Evolutionary conservation across 2,329 filamentous ascomycete species (phyloP).

Genomic region (Penicillium sp.): DNA sequence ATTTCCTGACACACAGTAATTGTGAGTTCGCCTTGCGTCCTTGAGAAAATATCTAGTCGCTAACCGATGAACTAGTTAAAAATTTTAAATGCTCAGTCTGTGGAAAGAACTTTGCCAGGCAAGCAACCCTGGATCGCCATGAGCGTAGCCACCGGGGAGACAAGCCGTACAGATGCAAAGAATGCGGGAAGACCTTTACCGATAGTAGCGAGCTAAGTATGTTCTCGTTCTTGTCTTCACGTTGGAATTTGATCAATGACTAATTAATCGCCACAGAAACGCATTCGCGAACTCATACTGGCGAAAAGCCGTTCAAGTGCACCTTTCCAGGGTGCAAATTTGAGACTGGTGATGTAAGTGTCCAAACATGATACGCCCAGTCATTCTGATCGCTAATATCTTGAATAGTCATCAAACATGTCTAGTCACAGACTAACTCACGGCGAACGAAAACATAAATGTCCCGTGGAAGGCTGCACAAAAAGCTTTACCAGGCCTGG

Average conservation of each 20-base stretch:
- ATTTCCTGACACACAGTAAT: conserved; percentile 49
- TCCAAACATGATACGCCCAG: background rate
- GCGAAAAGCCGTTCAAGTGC: conserved; percentile 48
- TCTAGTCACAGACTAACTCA: conserved; percentile 48
- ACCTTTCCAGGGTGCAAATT: conserved; percentile 46
- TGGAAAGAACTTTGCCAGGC: conserved; percentile 45
- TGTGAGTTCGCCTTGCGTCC: conserved; percentile 30
- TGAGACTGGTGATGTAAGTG: conserved; percentile 46
- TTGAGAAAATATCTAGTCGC: background rate
- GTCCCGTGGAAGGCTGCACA: conserved; percentile 39
- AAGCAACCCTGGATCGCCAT: conserved; percentile 47
- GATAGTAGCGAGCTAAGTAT: conserved; percentile 49
- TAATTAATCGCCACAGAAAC: conserved; percentile 41
- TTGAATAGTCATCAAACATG: conserved; percentile 45
- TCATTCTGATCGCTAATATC: conserved; percentile 4
- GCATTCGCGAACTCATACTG: conserved; percentile 45
- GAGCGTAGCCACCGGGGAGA: conserved; percentile 48
- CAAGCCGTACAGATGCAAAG: conserved; percentile 45
- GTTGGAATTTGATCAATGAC: background rate
- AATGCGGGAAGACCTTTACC: conserved; percentile 46
- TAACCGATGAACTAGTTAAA: conserved; percentile 36
- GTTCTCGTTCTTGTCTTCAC: conserved; percentile 6
- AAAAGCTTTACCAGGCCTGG: conserved; percentile 49
- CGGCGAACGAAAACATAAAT: conserved; percentile 46
- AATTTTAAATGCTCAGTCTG: conserved; percentile 45